phyloP scores from a whole-genome alignment of 352 stramenopile genomes.

The Phytopythium litorale region DNA sequence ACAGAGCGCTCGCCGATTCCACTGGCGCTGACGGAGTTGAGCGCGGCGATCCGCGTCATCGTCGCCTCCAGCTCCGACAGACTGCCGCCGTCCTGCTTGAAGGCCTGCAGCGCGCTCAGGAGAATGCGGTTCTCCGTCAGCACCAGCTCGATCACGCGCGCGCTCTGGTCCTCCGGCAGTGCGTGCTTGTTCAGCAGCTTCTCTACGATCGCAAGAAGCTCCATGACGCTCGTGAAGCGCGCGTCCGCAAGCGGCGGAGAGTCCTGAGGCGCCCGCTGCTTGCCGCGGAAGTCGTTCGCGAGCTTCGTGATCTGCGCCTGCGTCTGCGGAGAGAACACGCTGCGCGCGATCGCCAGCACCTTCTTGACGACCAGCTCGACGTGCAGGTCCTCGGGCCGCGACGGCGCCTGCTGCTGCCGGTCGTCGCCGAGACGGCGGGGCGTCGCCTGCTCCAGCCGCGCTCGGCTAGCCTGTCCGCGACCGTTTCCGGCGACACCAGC shows the following conservation, averaged over 20 bases:
- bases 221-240: constrained; percentile 29
- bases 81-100: constrained; percentile 35
- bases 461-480: neutral
- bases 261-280: neutral
- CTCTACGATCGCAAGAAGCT: constrained; percentile 49
- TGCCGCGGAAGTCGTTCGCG: constrained; percentile 23
- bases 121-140: constrained; percentile 46
- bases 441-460: neutral
- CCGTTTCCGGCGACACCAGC: neutral
- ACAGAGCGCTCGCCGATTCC: constrained; percentile 4
- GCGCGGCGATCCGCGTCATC: constrained; percentile 40
- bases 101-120: constrained; percentile 48
- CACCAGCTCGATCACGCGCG: constrained; percentile 42
- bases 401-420: neutral
- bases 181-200: constrained; percentile 54
- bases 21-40: constrained; percentile 8
- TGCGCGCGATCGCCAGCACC: constrained; percentile 45
- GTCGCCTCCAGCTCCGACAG: constrained; percentile 48
- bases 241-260: neutral
- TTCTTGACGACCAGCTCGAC: constrained; percentile 49
- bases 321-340: constrained; percentile 49
- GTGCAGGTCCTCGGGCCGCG: constrained; percentile 22
- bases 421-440: neutral
- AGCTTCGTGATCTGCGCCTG: constrained; percentile 43
- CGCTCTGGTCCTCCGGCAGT: constrained; percentile 49